Evolutionary conservation across 805 yeast genomes (phyloP), one percentile per base, ranked within the genome.

Genomic region (Myxozyma mucilagina): DNA sequence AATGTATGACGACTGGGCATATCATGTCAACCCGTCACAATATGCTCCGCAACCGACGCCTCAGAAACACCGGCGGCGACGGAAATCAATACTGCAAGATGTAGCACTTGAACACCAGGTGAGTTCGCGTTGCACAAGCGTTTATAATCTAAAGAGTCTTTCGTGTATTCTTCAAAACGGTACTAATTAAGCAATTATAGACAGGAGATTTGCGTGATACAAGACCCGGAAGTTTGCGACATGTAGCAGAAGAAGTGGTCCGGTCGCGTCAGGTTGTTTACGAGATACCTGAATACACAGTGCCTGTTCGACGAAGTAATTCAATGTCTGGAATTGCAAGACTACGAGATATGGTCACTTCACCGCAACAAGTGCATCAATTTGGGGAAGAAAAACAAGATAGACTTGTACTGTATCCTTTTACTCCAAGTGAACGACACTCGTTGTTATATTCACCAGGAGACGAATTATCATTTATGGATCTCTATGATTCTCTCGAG

Each of bases 1-100:
- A 24, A 64, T 64, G 67, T 64, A 61, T 44, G 67, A 64, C 61
- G 67, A 64, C 24, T 64, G 67, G 67, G 67, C 67, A 18, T 64
- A 62, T 36, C 67, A 64, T 44, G 66, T 59, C 47, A 63, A 58
- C 38, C 65, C 66, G 47, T 51, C 60, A 35, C 66, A 61, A 31
- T 63, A 63, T 42, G 64, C 65, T 11, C 65, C 66, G 24, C 66
- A 63, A 29, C 66, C 66, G 9, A 36, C 55, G 13, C 59, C 58
- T 35, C 66, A 63, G 52, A 48, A 49, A 31, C 58, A 14, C 24
- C 58, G 66, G 20, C 61, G 66, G 54, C 58, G 66, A 34, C 53
- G 65, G 36, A 62, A 62, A 41, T 63, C 66, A 42, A 62, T 62
- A 31, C 31, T 62, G 20, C 66, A 62, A 36, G 66, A 62, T 29